These are phyloP conservation scores for Penicillium crustosum DNA, from an alignment of 2,329 filamentous ascomycete genomes.

Conservation along the genomic window DNA sequence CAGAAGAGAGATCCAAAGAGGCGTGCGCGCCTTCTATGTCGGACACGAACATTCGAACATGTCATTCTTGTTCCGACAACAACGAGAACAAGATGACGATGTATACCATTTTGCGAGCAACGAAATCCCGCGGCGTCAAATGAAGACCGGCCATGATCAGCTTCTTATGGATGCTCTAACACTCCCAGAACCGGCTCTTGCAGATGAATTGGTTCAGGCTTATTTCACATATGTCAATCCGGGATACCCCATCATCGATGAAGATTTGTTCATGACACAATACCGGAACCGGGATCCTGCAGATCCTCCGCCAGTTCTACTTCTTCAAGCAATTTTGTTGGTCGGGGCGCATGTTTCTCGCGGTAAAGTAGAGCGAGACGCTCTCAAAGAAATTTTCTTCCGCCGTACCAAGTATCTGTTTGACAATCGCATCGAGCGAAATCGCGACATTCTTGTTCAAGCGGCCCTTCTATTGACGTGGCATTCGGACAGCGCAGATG, in stretches of 20 bases:
- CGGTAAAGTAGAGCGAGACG: conserved; percentile 42
- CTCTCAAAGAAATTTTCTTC: conserved; percentile 52
- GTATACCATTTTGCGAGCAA: conserved; percentile 48
- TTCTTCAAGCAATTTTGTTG: conserved; percentile 53
- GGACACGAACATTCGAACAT: conserved; percentile 58
- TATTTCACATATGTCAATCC: conserved; percentile 55
- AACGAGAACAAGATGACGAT: conserved; percentile 44
- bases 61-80: conserved; percentile 56
- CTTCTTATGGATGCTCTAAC: conserved; percentile 51
- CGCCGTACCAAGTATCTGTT: conserved; percentile 55
- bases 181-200: conserved; percentile 50
- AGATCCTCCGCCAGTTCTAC: conserved; percentile 49
- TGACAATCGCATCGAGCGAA: conserved; percentile 55
- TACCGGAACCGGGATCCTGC: conserved; percentile 49
- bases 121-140: conserved; percentile 44
- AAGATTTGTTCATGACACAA: conserved; percentile 53
- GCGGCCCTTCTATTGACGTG: conserved; percentile 56
- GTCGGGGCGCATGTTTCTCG: conserved; percentile 54
- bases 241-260: conserved; percentile 54
- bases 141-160: conserved; percentile 47
- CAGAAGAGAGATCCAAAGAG: conserved; percentile 48
- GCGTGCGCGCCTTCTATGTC: conserved; percentile 55
- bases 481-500: conserved; percentile 55
- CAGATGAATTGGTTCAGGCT: conserved; percentile 52
- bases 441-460: conserved; percentile 56